Percentiles rank a stretch among this genome's conserved stretches.
Conservation (phyloP, 2,329 filamentous ascomycete species). For the Aquanectria penicillioides region DNA sequence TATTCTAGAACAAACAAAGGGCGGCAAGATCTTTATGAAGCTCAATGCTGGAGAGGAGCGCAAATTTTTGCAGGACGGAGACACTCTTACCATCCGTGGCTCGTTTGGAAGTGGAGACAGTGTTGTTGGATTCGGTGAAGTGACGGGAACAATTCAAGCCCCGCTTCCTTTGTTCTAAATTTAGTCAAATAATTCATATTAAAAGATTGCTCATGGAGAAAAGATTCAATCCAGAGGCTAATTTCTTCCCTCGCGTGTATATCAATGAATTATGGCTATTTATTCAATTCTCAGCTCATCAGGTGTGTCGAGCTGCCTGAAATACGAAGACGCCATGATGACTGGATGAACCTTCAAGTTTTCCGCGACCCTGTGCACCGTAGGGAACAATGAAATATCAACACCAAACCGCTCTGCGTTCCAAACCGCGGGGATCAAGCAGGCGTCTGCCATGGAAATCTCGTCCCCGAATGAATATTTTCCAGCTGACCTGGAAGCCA, state of each 20-base stretch:
- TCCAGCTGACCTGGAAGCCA: constrained; percentile 53
- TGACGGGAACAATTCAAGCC: constrained; percentile 66
- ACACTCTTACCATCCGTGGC: constrained; percentile 74
- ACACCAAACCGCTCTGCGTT: constrained; percentile 65
- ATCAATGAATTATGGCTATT: no score
- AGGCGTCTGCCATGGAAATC: constrained; percentile 67
- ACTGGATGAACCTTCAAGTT: constrained; percentile 59
- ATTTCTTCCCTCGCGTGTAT: no score
- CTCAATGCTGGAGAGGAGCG: constrained; percentile 73
- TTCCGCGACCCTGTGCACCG: constrained; percentile 55
- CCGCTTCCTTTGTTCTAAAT: constrained; percentile 45
- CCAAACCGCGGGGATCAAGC: constrained; percentile 67
- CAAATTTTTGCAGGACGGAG: constrained; percentile 78
- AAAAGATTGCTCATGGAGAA: neutral
- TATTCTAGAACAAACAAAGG: constrained; percentile 76
- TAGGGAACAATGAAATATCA: constrained; percentile 59
- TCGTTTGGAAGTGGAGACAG: constrained; percentile 71
- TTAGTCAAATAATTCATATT: neutral
- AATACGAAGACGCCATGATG: constrained; percentile 63
- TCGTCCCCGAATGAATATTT: constrained; percentile 65
- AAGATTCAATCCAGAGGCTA: no score
- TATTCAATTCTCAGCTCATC: constrained; percentile 40
- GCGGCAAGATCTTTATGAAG: constrained; percentile 72
- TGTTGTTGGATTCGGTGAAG: constrained; percentile 83
- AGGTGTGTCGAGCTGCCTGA: constrained; percentile 60